A percentile compares a stretch with the other conserved stretches of the same genome.
Evolutionary conservation across 2,329 filamentous ascomycete genomes (phyloP).

Genomic region (Talaromyces sp.): DNA sequence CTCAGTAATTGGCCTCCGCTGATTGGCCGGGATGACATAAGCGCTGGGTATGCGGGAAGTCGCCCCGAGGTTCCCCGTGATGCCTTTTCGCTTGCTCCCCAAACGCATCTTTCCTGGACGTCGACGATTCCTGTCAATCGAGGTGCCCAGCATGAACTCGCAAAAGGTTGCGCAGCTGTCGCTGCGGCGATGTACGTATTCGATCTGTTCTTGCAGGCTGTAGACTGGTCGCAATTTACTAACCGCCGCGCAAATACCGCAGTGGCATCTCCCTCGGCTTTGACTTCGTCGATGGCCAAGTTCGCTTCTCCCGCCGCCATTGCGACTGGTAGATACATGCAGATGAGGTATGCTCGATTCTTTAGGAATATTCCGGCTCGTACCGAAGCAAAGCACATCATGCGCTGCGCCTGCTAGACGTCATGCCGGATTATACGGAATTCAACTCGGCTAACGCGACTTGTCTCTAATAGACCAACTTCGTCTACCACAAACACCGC

Average conservation of each 20-base stretch:
- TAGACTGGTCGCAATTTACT: neutral
- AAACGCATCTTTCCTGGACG: neutral
- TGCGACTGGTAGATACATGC: slow-evolving; percentile 37
- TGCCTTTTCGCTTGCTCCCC: slow-evolving; percentile 9
- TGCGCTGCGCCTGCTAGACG: slow-evolving; percentile 8
- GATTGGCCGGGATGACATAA: slow-evolving; percentile 26
- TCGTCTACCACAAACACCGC: slow-evolving; percentile 24
- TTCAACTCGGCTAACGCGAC: slow-evolving; percentile 14
- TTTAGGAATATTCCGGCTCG: neutral
- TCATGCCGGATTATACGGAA: neutral
- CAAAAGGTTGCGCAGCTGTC: slow-evolving; percentile 45
- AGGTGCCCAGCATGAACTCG: slow-evolving; percentile 37
- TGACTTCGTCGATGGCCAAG: slow-evolving; percentile 38
- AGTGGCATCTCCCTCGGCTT: slow-evolving; percentile 40
- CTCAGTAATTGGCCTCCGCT: slow-evolving; percentile 25
- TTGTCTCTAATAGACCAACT: slow-evolving; percentile 23
- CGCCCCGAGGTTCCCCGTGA: slow-evolving; percentile 31
- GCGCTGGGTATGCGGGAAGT: neutral
- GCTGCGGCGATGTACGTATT: slow-evolving; percentile 43
- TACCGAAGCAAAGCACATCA: slow-evolving; percentile 20
- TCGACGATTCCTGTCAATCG: neutral
- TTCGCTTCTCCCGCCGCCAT: slow-evolving; percentile 40
- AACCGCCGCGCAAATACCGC: slow-evolving; percentile 17
- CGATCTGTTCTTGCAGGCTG: neutral
- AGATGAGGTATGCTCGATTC: slow-evolving; percentile 36